Evolutionary conservation across 371 early-diverging fungal species (phyloP).

Genomic region (Paramicrosporidium saccamoebae): DNA sequence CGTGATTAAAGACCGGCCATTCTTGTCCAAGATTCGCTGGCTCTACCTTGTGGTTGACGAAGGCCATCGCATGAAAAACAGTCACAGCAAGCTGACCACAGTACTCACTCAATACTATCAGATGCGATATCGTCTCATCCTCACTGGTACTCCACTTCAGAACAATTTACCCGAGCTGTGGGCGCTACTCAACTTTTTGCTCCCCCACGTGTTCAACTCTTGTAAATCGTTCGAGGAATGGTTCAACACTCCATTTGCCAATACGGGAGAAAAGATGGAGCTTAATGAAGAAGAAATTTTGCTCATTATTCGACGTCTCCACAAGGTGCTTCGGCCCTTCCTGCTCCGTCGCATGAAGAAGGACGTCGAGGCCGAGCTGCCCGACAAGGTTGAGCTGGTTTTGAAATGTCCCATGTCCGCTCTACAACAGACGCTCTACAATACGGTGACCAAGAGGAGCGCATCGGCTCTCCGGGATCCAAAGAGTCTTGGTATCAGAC

Average conservation of each 20-base stretch:
- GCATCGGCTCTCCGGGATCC: conserved; percentile 2
- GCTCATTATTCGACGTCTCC: conserved; percentile 80
- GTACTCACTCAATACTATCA: conserved; percentile 39
- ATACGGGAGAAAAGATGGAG: conserved; percentile 42
- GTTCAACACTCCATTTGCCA: conserved; percentile 85
- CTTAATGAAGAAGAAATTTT: conserved; percentile 90
- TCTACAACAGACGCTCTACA: conserved; percentile 35
- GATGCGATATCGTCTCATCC: conserved; percentile 66
- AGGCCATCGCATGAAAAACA: conserved; percentile 95
- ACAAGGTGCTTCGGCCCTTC: conserved; percentile 89
- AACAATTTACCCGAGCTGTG: conserved; percentile 96
- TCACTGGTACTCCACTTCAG: conserved; percentile 97
- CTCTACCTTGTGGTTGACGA: conserved; percentile 90
- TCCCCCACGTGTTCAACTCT: conserved; percentile 82
- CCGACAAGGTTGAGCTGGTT: conserved; percentile 92
- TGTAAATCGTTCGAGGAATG: conserved; percentile 87
- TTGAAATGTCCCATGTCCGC: conserved; percentile 69
- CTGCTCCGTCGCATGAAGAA: conserved; percentile 89
- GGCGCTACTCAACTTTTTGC: conserved; percentile 87
- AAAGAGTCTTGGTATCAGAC: conserved; percentile 17
- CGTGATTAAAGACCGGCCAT: conserved; percentile 62
- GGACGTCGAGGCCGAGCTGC: conserved; percentile 92
- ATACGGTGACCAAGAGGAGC: conserved; percentile 35
- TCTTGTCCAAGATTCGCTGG: conserved; percentile 62
- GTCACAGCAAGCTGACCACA: conserved; percentile 53